A percentile compares a stretch with the other conserved stretches of the same genome.
phyloP scores from a whole-genome alignment of 129 eudicot genomes.

The Ambrosia trifida region DNA sequence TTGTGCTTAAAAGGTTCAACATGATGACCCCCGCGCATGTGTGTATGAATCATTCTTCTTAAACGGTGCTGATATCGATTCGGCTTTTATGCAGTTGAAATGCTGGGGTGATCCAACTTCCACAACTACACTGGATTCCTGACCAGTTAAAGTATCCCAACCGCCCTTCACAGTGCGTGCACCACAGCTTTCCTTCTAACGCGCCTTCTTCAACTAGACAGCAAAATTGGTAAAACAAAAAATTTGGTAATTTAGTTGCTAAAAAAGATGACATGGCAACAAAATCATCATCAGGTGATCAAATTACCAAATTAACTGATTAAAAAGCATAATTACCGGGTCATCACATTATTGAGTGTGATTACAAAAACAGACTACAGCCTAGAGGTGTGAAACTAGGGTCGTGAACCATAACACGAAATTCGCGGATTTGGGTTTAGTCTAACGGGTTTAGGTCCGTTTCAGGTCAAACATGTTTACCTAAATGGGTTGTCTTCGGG shows the following conservation, averaged over 20 bases:
- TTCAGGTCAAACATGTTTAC: background rate
- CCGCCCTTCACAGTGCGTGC: slow-evolving; percentile 83
- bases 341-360: background rate
- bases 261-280: background rate
- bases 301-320: background rate
- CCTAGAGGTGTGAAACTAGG: background rate
- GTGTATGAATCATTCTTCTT: slow-evolving; percentile 18
- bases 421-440: background rate
- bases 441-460: background rate
- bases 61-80: slow-evolving; percentile 78
- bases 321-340: background rate
- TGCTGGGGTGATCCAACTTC: slow-evolving; percentile 97
- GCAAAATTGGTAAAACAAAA: slow-evolving; percentile 4
- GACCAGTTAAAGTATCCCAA: slow-evolving; percentile 97
- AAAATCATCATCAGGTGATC: background rate
- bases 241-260: background rate
- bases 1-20: slow-evolving; percentile 29
- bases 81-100: slow-evolving; percentile 94
- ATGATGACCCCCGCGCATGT: background rate
- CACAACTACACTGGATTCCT: slow-evolving; percentile 96
- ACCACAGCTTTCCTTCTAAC: slow-evolving; percentile 83
- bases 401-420: too few relatives aligned
- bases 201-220: slow-evolving; percentile 85
- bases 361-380: background rate
- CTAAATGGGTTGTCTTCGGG: background rate